phyloP scores from a whole-genome alignment of 352 stramenopile genomes.

The Pythium insidiosum region DNA sequence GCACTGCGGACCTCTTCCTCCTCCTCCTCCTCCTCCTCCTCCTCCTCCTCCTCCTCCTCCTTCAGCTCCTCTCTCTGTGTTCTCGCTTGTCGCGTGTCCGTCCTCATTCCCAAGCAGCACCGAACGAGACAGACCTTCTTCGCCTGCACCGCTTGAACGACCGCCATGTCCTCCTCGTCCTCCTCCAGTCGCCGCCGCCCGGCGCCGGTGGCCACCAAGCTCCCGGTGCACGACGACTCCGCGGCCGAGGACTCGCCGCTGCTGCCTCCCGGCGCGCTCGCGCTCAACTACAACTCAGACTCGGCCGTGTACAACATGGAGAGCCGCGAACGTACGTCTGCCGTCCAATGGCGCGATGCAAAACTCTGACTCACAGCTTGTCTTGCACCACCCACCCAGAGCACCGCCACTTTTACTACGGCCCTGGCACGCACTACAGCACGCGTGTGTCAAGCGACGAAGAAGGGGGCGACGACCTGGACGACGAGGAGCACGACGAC shows the following conservation, averaged over 20 bases:
- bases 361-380: neutral
- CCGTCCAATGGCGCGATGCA: neutral
- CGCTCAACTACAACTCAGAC: conserved; percentile 85
- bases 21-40: too few relatives aligned
- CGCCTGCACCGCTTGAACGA: too few relatives aligned
- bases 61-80: too few relatives aligned
- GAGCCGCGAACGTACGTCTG: conserved; percentile 16
- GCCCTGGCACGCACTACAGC: conserved; percentile 41
- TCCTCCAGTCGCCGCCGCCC: too few relatives aligned
- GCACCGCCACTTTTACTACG: conserved; percentile 53
- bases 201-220: conserved; percentile 8
- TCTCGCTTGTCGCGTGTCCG: too few relatives aligned
- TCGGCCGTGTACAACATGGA: conserved; percentile 57
- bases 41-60: too few relatives aligned
- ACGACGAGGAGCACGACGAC: conserved; percentile 21
- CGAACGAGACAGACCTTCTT: too few relatives aligned
- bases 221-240: conserved; percentile 13
- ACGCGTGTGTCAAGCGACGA: conserved; percentile 32
- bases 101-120: too few relatives aligned
- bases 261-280: conserved; percentile 30
- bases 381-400: conserved; percentile 15
- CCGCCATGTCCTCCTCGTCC: too few relatives aligned
- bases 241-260: conserved; percentile 35
- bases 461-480: conserved; percentile 20
- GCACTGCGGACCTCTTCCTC: too few relatives aligned